Evolutionary conservation across 2,329 filamentous ascomycete genomes (phyloP).

Genomic region (Penicillium sp.): DNA sequence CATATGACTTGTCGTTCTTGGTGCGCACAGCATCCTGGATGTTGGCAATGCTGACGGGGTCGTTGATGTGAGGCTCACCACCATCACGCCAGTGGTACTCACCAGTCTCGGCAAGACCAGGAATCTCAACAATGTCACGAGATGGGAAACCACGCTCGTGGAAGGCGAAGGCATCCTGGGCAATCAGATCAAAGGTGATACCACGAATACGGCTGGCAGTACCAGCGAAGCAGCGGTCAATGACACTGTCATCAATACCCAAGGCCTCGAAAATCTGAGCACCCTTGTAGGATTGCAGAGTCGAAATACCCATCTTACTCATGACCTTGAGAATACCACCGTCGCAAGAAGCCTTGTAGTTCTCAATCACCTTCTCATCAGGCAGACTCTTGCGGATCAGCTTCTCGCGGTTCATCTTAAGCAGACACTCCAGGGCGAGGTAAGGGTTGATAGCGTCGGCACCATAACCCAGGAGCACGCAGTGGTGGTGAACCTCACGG

Average conservation of each 20-base stretch:
- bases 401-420: slow-evolving; percentile 92
- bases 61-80: slow-evolving; percentile 91
- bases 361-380: slow-evolving; percentile 77
- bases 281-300: slow-evolving; percentile 91
- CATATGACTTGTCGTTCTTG: slow-evolving; percentile 98
- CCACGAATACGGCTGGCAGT: slow-evolving; percentile 92
- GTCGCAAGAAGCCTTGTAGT: slow-evolving; percentile 95
- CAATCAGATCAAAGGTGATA: slow-evolving; percentile 87
- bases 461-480: slow-evolving; percentile 92
- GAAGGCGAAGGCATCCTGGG: slow-evolving; percentile 88
- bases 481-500: slow-evolving; percentile 97
- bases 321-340: slow-evolving; percentile 97
- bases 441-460: slow-evolving; percentile 93
- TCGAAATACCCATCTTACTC: slow-evolving; percentile 99
- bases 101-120: slow-evolving; percentile 82
- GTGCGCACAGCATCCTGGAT: slow-evolving; percentile 93
- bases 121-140: slow-evolving; percentile 66
- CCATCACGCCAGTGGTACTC: slow-evolving; percentile 99
- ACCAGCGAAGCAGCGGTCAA: slow-evolving; percentile 90
- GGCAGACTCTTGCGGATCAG: slow-evolving; percentile 84
- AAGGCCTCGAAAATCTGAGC: slow-evolving; percentile 97
- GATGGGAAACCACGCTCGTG: slow-evolving; percentile 90
- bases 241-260: slow-evolving; percentile 83
- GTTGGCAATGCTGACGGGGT: slow-evolving; percentile 90
- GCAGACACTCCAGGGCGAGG: slow-evolving; percentile 89